These are phyloP conservation scores for Trypanosoma grayi DNA, from an alignment of 208 protist species.

Conservation along the genomic window DNA sequence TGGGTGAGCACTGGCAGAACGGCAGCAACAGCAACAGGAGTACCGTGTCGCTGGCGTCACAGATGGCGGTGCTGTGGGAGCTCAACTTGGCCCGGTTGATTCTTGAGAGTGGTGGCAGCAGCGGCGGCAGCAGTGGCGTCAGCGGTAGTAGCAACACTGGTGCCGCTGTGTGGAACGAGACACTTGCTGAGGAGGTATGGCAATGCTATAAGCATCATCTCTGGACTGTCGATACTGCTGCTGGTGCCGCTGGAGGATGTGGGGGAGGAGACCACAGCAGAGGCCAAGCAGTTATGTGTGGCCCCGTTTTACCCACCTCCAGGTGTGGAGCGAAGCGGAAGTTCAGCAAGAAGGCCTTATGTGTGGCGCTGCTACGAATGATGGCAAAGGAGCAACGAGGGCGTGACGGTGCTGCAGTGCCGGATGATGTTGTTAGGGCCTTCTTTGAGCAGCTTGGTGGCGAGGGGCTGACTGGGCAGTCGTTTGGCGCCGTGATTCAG, in stretches of 20 bases:
- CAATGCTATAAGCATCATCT: conserved; percentile 46
- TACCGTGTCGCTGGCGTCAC: conserved; percentile 16
- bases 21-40: neutral
- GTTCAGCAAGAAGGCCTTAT: conserved; percentile 19
- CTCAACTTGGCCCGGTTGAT: conserved; percentile 59
- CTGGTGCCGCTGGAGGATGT: neutral
- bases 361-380: conserved; percentile 17
- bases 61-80: conserved; percentile 38
- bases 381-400: conserved; percentile 29
- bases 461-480: conserved; percentile 35
- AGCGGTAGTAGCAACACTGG: too few relatives aligned
- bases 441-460: conserved; percentile 51
- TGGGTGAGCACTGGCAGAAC: conserved; percentile 4
- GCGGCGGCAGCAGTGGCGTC: neutral
- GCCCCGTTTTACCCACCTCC: neutral
- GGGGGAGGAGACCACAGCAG: neutral
- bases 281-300: neutral
- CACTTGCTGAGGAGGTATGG: conserved; percentile 62
- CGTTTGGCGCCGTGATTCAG: conserved; percentile 42
- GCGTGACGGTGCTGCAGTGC: conserved; percentile 7
- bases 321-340: neutral
- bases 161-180: conserved; percentile 37
- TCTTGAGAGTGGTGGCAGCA: conserved; percentile 13
- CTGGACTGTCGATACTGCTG: conserved; percentile 28
- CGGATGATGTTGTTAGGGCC: conserved; percentile 14